A percentile compares a stretch with the other conserved stretches of the same genome.
phyloP scores from a whole-genome alignment of 306 rosid genomes.

The Quillaja saponaria region DNA sequence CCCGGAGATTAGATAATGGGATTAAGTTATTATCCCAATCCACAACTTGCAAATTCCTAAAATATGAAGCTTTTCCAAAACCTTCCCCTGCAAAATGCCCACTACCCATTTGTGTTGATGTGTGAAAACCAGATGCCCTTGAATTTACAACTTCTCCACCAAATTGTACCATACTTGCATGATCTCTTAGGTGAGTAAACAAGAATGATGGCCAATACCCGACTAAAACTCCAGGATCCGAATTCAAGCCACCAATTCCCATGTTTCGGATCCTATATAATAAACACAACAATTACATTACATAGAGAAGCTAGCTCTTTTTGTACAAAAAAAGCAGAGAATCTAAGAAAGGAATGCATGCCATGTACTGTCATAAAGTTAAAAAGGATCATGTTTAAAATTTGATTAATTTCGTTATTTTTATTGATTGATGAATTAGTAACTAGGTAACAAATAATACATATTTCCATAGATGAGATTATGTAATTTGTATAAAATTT shows the following conservation, averaged over 20 bases:
- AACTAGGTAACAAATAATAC: too few relatives aligned
- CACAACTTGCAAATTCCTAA: slow-evolving; percentile 79
- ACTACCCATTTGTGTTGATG: slow-evolving; percentile 91
- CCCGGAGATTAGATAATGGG: slow-evolving; percentile 63
- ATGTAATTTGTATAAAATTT: too few relatives aligned
- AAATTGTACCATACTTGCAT: slow-evolving; percentile 91
- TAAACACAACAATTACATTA: not conserved
- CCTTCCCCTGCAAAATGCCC: slow-evolving; percentile 89
- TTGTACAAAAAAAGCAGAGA: slow-evolving; percentile 53
- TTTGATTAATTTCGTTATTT: too few relatives aligned
- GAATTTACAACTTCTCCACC: slow-evolving; percentile 93
- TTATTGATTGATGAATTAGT: too few relatives aligned
- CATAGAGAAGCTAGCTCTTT: too few relatives aligned
- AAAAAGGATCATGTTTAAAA: too few relatives aligned
- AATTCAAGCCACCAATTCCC: slow-evolving; percentile 98
- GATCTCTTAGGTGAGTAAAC: slow-evolving; percentile 72
- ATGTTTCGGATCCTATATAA: slow-evolving; percentile 79
- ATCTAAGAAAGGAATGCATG: slow-evolving; percentile 65
- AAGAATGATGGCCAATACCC: slow-evolving; percentile 94
- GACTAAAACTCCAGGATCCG: slow-evolving; percentile 71
- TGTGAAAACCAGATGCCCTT: slow-evolving; percentile 58
- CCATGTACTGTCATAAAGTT: slow-evolving; percentile 45
- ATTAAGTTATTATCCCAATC: slow-evolving; percentile 88
- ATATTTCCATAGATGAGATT: too few relatives aligned
- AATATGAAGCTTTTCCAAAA: slow-evolving; percentile 85